Base-by-base conservation (phyloP, 495 filamentous ascomycete species). In the Lineolata rhizophorae region DNA sequence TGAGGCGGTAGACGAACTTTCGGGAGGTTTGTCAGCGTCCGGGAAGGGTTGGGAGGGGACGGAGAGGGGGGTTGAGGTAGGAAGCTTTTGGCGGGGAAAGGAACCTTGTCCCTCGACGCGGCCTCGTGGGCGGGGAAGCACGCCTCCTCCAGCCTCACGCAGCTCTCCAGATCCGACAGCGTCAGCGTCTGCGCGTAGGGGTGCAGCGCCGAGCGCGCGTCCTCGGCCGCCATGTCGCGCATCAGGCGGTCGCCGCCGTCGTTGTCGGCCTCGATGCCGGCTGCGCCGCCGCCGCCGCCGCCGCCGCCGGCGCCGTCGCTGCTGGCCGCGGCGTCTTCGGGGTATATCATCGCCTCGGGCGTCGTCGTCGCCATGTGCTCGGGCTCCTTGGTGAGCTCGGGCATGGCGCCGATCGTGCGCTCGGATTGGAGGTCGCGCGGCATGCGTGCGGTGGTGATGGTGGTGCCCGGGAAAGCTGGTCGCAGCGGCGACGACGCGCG, bases 1-100 rank as follows among this genome's bases (percentile, higher is more conserved):
- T 65, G 11, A 95, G 69, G 32, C 83, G 78, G 47, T 93, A 92
- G 17, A 63, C 53, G 42, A 92, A 74, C 85, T 93, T 34, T 32
- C 22, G 32, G 34, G 30, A 1, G 11, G 12, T n/a, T n/a, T n/a
- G n/a, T n/a, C n/a, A n/a, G n/a, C n/a, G n/a, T n/a, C n/a, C n/a
- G n/a, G n/a, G n/a, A n/a, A n/a, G n/a, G n/a, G n/a, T n/a, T n/a
- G n/a, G n/a, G n/a, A n/a, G n/a, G n/a, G n/a, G n/a, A n/a, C n/a
- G n/a, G n/a, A n/a, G n/a, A n/a, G n/a, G n/a, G n/a, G n/a, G n/a
- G n/a, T n/a, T n/a, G n/a, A n/a, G n/a, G n/a, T n/a, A n/a, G n/a
- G n/a, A n/a, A n/a, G n/a, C n/a, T n/a, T n/a, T n/a, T n/a, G n/a
- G n/a, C n/a, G n/a, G n/a, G n/a, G n/a, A n/a, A 30, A 12, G 6